Conservation (phyloP, 2,329 filamentous ascomycete species). For the Lasiodiplodia hormozganensis region DNA sequence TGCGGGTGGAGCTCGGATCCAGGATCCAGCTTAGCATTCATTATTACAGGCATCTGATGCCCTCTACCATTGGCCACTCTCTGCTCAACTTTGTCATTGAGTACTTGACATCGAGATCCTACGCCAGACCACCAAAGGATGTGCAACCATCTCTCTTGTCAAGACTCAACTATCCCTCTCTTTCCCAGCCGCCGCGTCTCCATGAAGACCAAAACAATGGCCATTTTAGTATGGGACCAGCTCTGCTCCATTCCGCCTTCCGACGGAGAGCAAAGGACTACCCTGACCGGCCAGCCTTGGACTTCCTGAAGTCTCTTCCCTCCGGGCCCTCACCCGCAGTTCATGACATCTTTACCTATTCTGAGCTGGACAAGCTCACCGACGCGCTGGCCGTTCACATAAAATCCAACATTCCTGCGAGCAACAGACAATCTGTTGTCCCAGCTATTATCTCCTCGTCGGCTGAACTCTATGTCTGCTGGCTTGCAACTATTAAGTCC, state of each 20-base stretch:
- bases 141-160: background rate
- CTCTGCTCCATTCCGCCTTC: conserved; percentile 21
- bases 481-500: conserved; percentile 76
- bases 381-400: conserved; percentile 15
- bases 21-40: conserved; percentile 14
- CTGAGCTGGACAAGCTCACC: conserved; percentile 26
- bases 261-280: conserved; percentile 14
- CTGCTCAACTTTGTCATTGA: conserved; percentile 11
- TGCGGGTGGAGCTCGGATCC: conserved; percentile 23
- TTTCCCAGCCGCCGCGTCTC: conserved; percentile 21
- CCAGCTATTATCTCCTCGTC: conserved; percentile 50
- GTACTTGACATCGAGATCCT: background rate
- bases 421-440: conserved; percentile 2
- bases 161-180: conserved; percentile 24
- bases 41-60: conserved; percentile 20
- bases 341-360: conserved; percentile 21
- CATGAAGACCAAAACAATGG: conserved; percentile 6
- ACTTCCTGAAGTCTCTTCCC: conserved; percentile 21
- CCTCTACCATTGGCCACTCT: conserved; percentile 12
- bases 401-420: background rate
- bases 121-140: background rate
- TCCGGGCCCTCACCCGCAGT: conserved; percentile 1
- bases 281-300: conserved; percentile 22
- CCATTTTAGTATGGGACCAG: background rate
- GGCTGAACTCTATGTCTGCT: conserved; percentile 71